Conservation (phyloP, 805 yeast genomes). For the Ogataea methanolica region DNA sequence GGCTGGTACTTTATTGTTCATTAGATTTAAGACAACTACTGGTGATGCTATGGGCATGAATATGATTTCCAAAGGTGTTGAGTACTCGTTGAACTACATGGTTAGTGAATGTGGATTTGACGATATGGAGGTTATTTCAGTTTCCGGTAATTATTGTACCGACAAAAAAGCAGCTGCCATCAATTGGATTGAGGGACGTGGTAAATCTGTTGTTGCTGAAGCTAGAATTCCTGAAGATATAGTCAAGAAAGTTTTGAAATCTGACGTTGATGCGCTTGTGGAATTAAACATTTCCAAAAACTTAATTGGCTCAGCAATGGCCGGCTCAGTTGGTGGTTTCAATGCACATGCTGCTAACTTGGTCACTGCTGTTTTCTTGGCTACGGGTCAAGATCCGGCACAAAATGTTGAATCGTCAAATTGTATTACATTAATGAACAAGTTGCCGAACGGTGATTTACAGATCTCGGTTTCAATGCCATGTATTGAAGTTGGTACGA, state of each 20-base stretch:
- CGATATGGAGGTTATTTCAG: constrained; percentile 89
- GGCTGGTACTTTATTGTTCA: constrained; percentile 85
- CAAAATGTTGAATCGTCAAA: constrained; percentile 97
- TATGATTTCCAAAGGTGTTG: constrained; percentile 99
- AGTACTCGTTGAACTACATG: constrained; percentile 78
- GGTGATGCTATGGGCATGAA: constrained; percentile 99
- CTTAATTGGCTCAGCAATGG: constrained; percentile 95
- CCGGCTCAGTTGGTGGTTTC: constrained; percentile 97
- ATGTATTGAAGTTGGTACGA: constrained; percentile 96
- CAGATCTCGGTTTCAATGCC: constrained; percentile 98
- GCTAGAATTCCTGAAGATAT: constrained; percentile 81
- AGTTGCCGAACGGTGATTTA: constrained; percentile 67
- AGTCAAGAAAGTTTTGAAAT: constrained; percentile 79
- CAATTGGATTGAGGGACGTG: constrained; percentile 99
- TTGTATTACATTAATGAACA: constrained; percentile 94
- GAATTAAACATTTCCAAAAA: constrained; percentile 87
- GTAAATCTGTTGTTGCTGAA: constrained; percentile 96
- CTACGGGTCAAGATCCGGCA: constrained; percentile 99
- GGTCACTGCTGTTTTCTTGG: constrained; percentile 89
- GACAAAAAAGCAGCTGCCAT: constrained; percentile 98
- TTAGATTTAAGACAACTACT: constrained; percentile 96
- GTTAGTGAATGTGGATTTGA: constrained; percentile 84
- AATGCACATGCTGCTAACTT: constrained; percentile 98
- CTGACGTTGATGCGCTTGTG: constrained; percentile 88
- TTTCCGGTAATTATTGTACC: constrained; percentile 96